Evolutionary conservation across 2,329 filamentous ascomycete species (phyloP).

Genomic region (Neodidymelliopsis sp.): DNA sequence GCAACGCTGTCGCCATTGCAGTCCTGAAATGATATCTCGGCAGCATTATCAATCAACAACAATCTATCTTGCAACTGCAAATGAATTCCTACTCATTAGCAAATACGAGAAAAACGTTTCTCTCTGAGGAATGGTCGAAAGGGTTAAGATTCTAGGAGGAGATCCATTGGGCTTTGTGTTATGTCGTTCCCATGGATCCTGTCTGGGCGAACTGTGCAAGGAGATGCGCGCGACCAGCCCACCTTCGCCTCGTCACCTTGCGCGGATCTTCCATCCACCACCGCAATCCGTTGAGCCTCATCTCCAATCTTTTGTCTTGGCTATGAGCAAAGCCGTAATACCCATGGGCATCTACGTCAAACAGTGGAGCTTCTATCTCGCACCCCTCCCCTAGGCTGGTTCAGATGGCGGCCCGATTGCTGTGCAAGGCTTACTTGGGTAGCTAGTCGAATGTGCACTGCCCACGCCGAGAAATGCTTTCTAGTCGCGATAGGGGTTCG

Average conservation of each 20-base stretch:
- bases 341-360: slow-evolving; percentile 11
- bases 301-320: slow-evolving; percentile 9
- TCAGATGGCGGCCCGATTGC: slow-evolving; percentile 6
- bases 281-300: slow-evolving; percentile 17
- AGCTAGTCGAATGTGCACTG: slow-evolving; percentile 8
- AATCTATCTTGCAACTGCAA: background rate
- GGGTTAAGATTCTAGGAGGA: slow-evolving; percentile 1
- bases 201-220: background rate
- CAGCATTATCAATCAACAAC: background rate
- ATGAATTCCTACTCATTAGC: background rate
- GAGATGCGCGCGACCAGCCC: slow-evolving; percentile 5
- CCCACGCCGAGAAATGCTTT: slow-evolving; percentile 1
- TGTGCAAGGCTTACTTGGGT: slow-evolving; percentile 7
- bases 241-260: slow-evolving; percentile 18
- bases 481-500: slow-evolving; percentile 7
- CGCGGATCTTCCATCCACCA: slow-evolving; percentile 7
- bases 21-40: background rate
- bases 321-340: background rate
- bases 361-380: slow-evolving; percentile 5
- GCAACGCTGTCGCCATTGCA: background rate
- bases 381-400: background rate
- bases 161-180: background rate
- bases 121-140: background rate
- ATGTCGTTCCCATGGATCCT: background rate
- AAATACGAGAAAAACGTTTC: background rate